These are phyloP conservation scores for Boletus eberwhitei DNA, from an alignment of 768 basidiomycete genomes.

Conservation along the genomic window DNA sequence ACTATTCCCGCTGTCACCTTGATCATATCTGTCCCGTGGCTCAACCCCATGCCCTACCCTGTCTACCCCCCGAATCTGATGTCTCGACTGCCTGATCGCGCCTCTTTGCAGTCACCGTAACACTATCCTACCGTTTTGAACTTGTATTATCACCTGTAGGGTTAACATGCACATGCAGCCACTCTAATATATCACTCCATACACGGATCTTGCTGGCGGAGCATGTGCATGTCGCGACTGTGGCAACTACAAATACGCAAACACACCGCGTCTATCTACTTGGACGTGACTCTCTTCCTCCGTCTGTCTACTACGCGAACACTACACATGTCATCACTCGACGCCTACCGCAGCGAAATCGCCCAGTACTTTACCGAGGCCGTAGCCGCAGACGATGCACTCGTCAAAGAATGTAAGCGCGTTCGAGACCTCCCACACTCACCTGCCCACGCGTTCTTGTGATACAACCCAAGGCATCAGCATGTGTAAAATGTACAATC, in stretches of 20 bases:
- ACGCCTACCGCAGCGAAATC: conserved; percentile 20
- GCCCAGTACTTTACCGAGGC: conserved; percentile 25
- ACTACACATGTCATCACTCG: conserved; percentile 25
- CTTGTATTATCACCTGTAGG: conserved; percentile 32
- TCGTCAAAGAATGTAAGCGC: conserved; percentile 52
- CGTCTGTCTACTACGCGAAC: background rate
- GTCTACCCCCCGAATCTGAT: conserved; percentile 9
- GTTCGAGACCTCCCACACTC: background rate
- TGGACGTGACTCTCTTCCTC: background rate
- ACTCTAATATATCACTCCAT: conserved; percentile 19
- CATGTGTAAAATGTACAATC: conserved; percentile 61
- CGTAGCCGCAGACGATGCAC: conserved; percentile 38
- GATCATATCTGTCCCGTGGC: conserved; percentile 22
- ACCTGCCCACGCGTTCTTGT: conserved; percentile 12
- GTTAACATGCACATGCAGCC: conserved; percentile 15
- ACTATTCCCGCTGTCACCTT: conserved; percentile 20
- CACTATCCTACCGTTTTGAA: conserved; percentile 22
- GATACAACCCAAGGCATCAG: conserved; percentile 45
- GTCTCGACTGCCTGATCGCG: conserved; percentile 13
- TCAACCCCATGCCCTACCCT: conserved; percentile 13
- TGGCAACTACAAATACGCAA: conserved; percentile 7
- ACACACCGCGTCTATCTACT: background rate
- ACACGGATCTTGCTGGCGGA: background rate
- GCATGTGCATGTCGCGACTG: conserved; percentile 5
- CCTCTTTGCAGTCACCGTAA: conserved; percentile 15